These are phyloP conservation scores for Zangia roseola DNA, from an alignment of 768 basidiomycete species.

Conservation along the genomic window DNA sequence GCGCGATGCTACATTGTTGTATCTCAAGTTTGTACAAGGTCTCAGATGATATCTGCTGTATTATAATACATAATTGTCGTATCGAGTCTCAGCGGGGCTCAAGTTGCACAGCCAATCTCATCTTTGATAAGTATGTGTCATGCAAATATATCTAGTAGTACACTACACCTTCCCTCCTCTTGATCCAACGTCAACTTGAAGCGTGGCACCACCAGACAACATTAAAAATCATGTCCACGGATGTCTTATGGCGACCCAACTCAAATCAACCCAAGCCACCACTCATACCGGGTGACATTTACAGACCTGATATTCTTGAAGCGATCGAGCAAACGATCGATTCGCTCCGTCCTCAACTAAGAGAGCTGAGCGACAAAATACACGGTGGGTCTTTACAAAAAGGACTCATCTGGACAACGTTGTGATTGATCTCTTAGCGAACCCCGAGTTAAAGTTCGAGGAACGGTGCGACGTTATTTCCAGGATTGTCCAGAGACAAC, in stretches of 20 bases:
- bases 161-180: too few species aligned
- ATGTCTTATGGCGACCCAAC: slow-evolving; percentile 43
- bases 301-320: slow-evolving; percentile 57
- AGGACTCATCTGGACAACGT: neutral
- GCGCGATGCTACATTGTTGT: too few species aligned
- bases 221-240: slow-evolving; percentile 17
- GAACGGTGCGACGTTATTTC: slow-evolving; percentile 49
- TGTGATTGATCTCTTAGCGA: slow-evolving; percentile 40
- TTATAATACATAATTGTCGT: too few species aligned
- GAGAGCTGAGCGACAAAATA: slow-evolving; percentile 68
- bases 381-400: slow-evolving; percentile 45
- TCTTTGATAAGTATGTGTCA: too few species aligned
- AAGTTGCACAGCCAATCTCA: too few species aligned
- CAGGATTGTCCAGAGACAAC: neutral
- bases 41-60: too few species aligned
- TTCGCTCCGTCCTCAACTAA: slow-evolving; percentile 53
- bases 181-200: neutral
- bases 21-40: too few species aligned
- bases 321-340: slow-evolving; percentile 57
- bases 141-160: too few species aligned
- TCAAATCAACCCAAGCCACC: slow-evolving; percentile 22
- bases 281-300: slow-evolving; percentile 36
- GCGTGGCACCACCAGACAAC: neutral
- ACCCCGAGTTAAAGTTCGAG: slow-evolving; percentile 69
- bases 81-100: too few species aligned